phyloP scores from a whole-genome alignment of 1,284 basidiomycete genomes.

The Malassezia globosa region DNA sequence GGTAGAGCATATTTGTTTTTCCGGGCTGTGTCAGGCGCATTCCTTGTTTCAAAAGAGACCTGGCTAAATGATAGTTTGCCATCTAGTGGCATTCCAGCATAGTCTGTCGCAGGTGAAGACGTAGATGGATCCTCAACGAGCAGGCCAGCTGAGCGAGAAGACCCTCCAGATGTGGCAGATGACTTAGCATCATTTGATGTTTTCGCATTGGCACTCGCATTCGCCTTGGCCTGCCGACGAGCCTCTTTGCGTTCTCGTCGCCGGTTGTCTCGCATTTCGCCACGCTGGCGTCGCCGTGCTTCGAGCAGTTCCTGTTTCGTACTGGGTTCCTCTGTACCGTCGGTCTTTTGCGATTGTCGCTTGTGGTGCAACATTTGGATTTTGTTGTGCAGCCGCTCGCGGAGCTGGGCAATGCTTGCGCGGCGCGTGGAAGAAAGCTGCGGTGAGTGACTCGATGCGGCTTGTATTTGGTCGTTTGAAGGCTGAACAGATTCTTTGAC shows the following conservation, averaged over 20 bases:
- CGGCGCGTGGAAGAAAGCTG: slow-evolving; percentile 12
- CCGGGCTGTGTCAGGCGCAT: slow-evolving; percentile 16
- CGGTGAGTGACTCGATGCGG: background rate
- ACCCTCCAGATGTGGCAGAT: background rate
- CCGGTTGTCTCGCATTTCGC: slow-evolving; percentile 39
- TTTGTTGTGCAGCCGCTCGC: slow-evolving; percentile 35
- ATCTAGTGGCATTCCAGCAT: background rate
- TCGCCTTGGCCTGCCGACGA: slow-evolving; percentile 8
- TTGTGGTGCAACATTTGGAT: slow-evolving; percentile 33
- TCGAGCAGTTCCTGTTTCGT: slow-evolving; percentile 39
- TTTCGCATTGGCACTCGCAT: background rate
- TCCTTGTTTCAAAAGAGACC: slow-evolving; percentile 13
- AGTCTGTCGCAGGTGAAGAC: background rate
- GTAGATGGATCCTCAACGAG: slow-evolving; percentile 1
- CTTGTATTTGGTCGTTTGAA: background rate
- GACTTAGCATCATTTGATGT: background rate
- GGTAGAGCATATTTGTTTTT: slow-evolving; percentile 37
- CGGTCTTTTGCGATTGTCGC: slow-evolving; percentile 15
- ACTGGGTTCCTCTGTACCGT: slow-evolving; percentile 7
- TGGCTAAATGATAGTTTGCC: slow-evolving; percentile 9
- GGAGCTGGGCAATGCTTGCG: slow-evolving; percentile 28
- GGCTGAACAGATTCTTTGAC: slow-evolving; percentile 21
- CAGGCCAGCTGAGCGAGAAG: slow-evolving; percentile 4
- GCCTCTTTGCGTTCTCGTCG: slow-evolving; percentile 36
- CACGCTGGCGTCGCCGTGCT: slow-evolving; percentile 34